Evolutionary conservation across 2,329 filamentous ascomycete genomes (phyloP).

Genomic region (Pseudonectria buxi): DNA sequence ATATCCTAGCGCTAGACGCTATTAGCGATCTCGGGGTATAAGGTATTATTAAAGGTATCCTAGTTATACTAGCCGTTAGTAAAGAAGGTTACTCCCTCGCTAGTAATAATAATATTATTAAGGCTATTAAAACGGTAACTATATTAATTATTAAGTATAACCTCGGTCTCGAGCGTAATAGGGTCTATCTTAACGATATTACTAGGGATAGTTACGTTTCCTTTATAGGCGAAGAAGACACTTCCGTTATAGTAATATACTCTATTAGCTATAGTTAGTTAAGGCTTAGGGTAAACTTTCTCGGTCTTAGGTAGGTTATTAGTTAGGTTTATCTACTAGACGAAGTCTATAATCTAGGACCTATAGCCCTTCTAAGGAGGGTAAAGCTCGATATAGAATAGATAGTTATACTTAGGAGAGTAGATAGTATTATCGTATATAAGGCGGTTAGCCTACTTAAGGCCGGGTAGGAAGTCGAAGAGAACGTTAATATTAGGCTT

Average conservation of each 20-base stretch:
- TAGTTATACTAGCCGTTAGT: constrained; percentile 13
- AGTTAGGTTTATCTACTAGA: constrained; percentile 9
- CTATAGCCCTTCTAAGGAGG: constrained; percentile 9
- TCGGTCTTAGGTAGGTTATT: constrained; percentile 5
- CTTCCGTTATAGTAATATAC: constrained; percentile 12
- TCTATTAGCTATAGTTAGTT: constrained; percentile 10
- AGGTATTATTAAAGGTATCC: constrained; percentile 13
- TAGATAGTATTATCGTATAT: constrained; percentile 10
- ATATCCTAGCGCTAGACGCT: constrained; percentile 13
- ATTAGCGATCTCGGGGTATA: constrained; percentile 11
- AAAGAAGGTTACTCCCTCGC: constrained; percentile 9
- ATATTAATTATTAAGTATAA: constrained; percentile 10
- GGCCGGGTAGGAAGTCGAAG: constrained; percentile 7
- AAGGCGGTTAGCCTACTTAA: constrained; percentile 7
- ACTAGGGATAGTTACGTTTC: constrained; percentile 8
- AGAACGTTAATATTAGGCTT: constrained; percentile 2
- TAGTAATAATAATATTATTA: constrained; percentile 11
- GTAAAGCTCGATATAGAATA: constrained; percentile 11
- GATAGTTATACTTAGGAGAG: constrained; percentile 11
- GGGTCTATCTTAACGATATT: constrained; percentile 11
- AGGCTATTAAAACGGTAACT: constrained; percentile 14
- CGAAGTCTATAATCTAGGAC: constrained; percentile 7
- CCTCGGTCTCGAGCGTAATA: constrained; percentile 4
- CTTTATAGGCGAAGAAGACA: constrained; percentile 12
- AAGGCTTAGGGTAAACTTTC: constrained; percentile 10